These are phyloP conservation scores for Nemania serpens DNA, from an alignment of 2,329 filamentous ascomycete genomes.

Conservation along the genomic window DNA sequence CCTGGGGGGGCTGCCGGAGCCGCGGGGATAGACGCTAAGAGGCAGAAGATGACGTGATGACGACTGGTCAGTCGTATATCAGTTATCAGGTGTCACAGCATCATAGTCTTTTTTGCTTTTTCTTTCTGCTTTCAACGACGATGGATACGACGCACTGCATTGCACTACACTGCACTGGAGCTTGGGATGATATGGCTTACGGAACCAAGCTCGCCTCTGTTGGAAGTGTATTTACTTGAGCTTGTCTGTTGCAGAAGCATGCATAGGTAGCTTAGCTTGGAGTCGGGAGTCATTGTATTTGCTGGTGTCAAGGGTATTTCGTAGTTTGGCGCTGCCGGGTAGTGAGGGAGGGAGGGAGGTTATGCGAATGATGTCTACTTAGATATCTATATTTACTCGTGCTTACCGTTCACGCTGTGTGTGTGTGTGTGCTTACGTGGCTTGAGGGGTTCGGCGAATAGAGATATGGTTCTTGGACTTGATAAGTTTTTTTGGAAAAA, in stretches of 20 bases:
- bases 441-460: too few species aligned
- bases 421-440: too few species aligned
- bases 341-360: too few species aligned
- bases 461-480: too few species aligned
- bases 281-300: conserved; percentile 18
- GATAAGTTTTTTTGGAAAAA: too few species aligned
- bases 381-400: too few species aligned
- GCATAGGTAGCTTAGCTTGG: conserved; percentile 15
- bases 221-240: conserved; percentile 10
- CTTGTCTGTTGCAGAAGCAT: conserved; percentile 4
- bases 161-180: not conserved
- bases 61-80: not conserved
- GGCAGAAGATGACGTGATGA: conserved; percentile 50
- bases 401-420: too few species aligned
- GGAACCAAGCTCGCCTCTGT: not conserved
- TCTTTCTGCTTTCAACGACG: not conserved
- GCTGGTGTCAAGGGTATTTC: not conserved
- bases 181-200: conserved; percentile 4
- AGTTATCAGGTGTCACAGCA: not conserved
- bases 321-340: too few species aligned
- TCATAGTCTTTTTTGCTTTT: not conserved
- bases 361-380: too few species aligned
- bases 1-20: conserved; percentile 33
- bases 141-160: not conserved
- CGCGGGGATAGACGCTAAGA: conserved; percentile 53